A percentile compares a stretch with the other conserved stretches of the same genome.
Evolutionary conservation across 495 filamentous ascomycete species (phyloP).

Genomic region (Trichoderma orchidacearum): DNA sequence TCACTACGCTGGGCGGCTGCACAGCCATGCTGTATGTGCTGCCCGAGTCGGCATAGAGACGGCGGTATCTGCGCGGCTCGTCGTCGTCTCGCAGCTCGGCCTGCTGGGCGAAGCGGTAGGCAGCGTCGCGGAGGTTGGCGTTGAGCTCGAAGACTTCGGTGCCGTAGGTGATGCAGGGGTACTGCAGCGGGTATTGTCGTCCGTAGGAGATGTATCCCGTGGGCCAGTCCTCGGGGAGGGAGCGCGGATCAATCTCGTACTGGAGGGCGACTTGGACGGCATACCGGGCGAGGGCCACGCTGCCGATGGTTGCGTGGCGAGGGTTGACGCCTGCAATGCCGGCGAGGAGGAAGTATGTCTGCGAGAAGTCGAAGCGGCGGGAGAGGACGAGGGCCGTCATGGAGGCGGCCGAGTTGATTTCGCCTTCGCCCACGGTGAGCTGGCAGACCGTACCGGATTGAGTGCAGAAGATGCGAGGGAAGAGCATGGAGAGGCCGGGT

Average conservation of each 20-base stretch:
- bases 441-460: slow-evolving; percentile 45
- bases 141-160: slow-evolving; percentile 71
- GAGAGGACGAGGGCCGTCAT: slow-evolving; percentile 46
- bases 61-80: slow-evolving; percentile 41
- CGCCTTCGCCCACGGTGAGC: slow-evolving; percentile 39
- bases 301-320: slow-evolving; percentile 44
- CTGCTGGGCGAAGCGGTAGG: slow-evolving; percentile 38
- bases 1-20: slow-evolving; percentile 39
- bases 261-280: slow-evolving; percentile 61
- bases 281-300: slow-evolving; percentile 53
- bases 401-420: slow-evolving; percentile 63
- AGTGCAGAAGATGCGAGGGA: slow-evolving; percentile 50
- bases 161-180: slow-evolving; percentile 53
- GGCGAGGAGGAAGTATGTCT: slow-evolving; percentile 57
- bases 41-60: slow-evolving; percentile 32
- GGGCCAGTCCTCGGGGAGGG: slow-evolving; percentile 49
- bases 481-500: slow-evolving; percentile 52
- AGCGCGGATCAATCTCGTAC: slow-evolving; percentile 60
- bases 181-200: slow-evolving; percentile 35
- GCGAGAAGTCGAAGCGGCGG: slow-evolving; percentile 46
- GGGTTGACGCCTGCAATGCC: slow-evolving; percentile 66
- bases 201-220: slow-evolving; percentile 58
- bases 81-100: slow-evolving; percentile 43
- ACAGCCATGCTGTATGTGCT: slow-evolving; percentile 36
- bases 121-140: slow-evolving; percentile 41